Conservation (phyloP, 83 land plant species). For the Picea engelmannii region DNA sequence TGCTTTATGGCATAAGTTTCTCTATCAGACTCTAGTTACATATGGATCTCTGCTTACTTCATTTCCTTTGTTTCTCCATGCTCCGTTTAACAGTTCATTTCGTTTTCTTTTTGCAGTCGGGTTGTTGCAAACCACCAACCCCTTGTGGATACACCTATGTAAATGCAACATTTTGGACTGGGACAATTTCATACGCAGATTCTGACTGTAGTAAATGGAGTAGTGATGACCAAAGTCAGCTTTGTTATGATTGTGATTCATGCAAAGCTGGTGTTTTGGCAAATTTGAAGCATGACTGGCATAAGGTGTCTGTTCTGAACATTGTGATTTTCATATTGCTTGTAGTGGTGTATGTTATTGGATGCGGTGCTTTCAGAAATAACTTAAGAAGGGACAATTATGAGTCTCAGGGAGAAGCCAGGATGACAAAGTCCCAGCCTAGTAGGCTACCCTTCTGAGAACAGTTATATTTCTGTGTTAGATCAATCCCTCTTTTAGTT, state of each 20-base stretch:
- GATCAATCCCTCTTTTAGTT: too few relatives aligned
- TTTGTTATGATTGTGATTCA: slow-evolving; percentile 75
- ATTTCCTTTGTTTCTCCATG: neutral
- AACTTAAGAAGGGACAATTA: slow-evolving; percentile 57
- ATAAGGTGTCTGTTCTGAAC: slow-evolving; percentile 78
- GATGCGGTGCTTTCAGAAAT: slow-evolving; percentile 69
- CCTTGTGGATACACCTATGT: slow-evolving; percentile 60
- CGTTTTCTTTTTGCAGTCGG: slow-evolving; percentile 55
- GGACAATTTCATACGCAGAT: slow-evolving; percentile 19
- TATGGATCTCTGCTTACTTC: neutral
- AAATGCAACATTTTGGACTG: slow-evolving; percentile 80
- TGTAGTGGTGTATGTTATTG: slow-evolving; percentile 70
- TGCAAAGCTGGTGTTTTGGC: slow-evolving; percentile 89
- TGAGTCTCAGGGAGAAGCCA: slow-evolving; percentile 55
- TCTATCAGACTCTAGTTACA: too few relatives aligned
- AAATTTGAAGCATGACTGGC: slow-evolving; percentile 74
- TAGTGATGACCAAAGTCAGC: slow-evolving; percentile 61
- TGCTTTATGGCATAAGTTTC: neutral
- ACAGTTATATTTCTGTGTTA: too few relatives aligned
- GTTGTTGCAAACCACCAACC: slow-evolving; percentile 91
- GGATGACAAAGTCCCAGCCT: slow-evolving; percentile 70
- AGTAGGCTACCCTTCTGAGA: neutral
- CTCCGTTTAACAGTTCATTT: too few relatives aligned
- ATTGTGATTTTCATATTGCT: slow-evolving; percentile 72
- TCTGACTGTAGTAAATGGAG: slow-evolving; percentile 74